Evolutionary conservation across 495 filamentous ascomycete species (phyloP), one percentile per base, ranked within the genome.

Genomic region (Penicillium mononematosum): DNA sequence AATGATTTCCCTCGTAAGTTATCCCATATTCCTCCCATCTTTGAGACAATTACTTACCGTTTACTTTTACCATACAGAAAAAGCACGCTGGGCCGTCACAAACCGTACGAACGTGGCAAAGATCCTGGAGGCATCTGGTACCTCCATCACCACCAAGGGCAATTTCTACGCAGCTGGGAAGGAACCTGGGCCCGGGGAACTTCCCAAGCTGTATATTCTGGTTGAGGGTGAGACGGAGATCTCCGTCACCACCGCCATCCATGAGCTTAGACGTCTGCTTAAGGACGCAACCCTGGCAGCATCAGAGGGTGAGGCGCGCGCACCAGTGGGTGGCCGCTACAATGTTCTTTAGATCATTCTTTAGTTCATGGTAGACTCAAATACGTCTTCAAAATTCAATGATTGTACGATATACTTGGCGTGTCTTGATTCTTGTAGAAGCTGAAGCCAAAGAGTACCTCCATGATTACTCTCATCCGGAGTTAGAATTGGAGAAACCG

Each of bases 71-170:
- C 25, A 27, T 67, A 75, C 66, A 86, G 83, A 98, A 72, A 97
- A 98, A 84, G 94, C 95, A 60, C 85, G 94, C 54, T 99, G 94
- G 94, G 93, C 91, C 20, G 94, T 99, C 72, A 99, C 94, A 47
- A 99, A 99, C 68, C 85, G 94, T 43, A 99, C 95, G 5, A 99
- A 99, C 64, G 94, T 99, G 55, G 94, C 94, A 59, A 97, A 97
- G 78, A 96, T 99, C 53, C 82, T 99, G 50, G 94, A 99, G 69
- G 83, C 89, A 6, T 96, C 91, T 2, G 94, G 92, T 34, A 96
- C 92, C 7, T 95, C 90, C 4, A 99, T 99, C 71, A 99, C 94
- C 0, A 97, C 91, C 44, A 99, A 99, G 74, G 94, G 94, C 54
- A 93, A 77, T 53, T 98, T 88, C 73, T 98, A 97, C 61, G 71